These are phyloP conservation scores for Penicillium roqueforti DNA, from an alignment of 495 filamentous ascomycete species.

Conservation along the genomic window DNA sequence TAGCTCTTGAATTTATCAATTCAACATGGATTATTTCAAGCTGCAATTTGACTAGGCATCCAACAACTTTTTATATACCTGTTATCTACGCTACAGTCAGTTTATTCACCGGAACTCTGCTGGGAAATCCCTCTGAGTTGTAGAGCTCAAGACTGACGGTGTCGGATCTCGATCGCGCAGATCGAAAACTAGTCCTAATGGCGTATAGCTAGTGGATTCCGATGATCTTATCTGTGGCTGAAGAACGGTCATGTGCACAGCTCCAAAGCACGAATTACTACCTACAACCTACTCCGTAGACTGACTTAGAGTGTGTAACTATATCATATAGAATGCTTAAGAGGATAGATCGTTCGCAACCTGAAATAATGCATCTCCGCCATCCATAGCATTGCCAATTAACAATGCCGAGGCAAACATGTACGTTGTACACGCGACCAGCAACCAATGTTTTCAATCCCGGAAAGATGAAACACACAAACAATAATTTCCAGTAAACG, in stretches of 20 bases:
- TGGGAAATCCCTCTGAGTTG: background rate
- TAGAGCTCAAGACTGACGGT: background rate
- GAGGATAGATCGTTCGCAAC: no score
- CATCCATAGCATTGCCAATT: no score
- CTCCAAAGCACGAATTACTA: background rate
- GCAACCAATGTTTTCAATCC: no score
- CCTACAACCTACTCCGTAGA: no score
- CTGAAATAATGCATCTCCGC: no score
- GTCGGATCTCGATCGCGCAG: background rate
- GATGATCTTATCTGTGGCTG: conserved; percentile 5
- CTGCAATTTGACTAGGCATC: background rate
- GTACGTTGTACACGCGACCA: no score
- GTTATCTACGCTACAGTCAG: background rate
- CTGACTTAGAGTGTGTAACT: no score
- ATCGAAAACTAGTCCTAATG: conserved; percentile 1
- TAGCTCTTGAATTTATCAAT: background rate
- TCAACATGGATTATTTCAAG: background rate
- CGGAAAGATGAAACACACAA: no score
- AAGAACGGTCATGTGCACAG: background rate
- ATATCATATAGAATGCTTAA: no score
- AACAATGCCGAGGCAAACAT: no score
- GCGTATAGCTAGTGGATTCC: conserved; percentile 2
- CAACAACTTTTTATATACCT: background rate
- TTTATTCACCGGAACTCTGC: background rate
- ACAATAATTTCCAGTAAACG: no score